These are phyloP conservation scores for Sugiyamaella chiloensis DNA, from an alignment of 805 yeast genomes.

Conservation along the genomic window DNA sequence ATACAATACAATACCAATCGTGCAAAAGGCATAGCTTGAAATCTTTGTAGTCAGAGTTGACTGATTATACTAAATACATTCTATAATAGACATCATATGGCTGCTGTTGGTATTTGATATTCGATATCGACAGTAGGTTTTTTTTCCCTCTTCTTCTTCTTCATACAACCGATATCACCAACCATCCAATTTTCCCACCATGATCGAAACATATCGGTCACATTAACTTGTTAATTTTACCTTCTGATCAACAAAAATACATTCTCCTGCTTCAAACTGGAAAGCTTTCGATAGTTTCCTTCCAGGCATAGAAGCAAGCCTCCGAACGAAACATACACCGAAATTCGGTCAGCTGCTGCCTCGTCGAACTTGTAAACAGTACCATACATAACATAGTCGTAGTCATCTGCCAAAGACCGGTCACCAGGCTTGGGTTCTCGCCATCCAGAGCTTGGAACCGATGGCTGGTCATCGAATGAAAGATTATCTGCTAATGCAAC, in stretches of 20 bases:
- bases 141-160: no score
- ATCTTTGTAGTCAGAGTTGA: no score
- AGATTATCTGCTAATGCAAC: slow-evolving; percentile 81
- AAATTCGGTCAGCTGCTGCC: slow-evolving; percentile 55
- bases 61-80: no score
- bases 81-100: neutral
- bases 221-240: neutral
- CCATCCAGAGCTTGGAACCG: slow-evolving; percentile 60
- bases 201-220: no score
- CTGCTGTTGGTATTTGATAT: no score
- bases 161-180: no score
- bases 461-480: slow-evolving; percentile 46
- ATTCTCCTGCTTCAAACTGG: slow-evolving; percentile 88
- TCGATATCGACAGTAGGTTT: no score
- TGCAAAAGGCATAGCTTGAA: no score
- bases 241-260: slow-evolving; percentile 80
- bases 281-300: slow-evolving; percentile 88
- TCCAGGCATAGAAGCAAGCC: slow-evolving; percentile 91
- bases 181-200: no score
- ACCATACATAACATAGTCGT: slow-evolving; percentile 97
- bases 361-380: slow-evolving; percentile 97
- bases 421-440: slow-evolving; percentile 82
- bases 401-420: slow-evolving; percentile 88
- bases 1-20: no score
- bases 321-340: slow-evolving; percentile 93